Evolutionary conservation across 2,329 filamentous ascomycete genomes (phyloP), one percentile per base, ranked within the genome.

Genomic region (Alternaria sp.): DNA sequence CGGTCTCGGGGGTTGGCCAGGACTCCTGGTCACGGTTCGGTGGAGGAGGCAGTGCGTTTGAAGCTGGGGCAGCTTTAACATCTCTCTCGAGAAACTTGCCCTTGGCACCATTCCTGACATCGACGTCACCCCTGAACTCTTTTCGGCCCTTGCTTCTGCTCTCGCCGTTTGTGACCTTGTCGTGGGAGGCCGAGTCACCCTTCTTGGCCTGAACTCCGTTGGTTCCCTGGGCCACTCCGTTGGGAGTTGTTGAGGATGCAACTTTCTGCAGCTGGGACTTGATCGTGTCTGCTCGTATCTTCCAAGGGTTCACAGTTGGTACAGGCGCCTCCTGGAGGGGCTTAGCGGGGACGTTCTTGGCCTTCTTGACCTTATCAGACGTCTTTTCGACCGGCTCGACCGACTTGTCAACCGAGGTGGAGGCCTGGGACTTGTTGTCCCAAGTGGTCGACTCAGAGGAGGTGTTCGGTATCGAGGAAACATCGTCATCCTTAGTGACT

Each of bases 1-100:
- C 90, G 49, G 84, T 88, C 68, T 97, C 92, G 0, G 93, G 93
- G 3, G 94, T 98, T 14, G 95, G 95, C 95, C 95, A 99, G 21
- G 88, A 88, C 52, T 87, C 82, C 49, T 91, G 84, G 76, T 98
- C 93, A 58, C 86, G 88, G 45, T 92, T 89, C 2, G 91, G 84
- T 26, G 91, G 91, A 33, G 86, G 81, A 40, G 80, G 74, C 44
- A 77, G 71, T 13, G 73, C 73, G n/a, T 59, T 61, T 11, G 68
- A 39, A 5, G 57, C 26, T 23, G 68, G 33, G 4, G 57, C 28
- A 23, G 59, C 41, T 51, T 69, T 76, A 24, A 46, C 36, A 7
- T 77, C 72, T 56, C 72, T 77, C 39, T 77, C 75, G 3, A 60
- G 57, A 11, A 65, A 54, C 49, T 63, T 69, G 56, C 65, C 64